A percentile compares a stretch with the other conserved stretches of the same genome.
Evolutionary conservation across 2,329 filamentous ascomycete species (phyloP).

Genomic region (Trichoderma koningiopsis): DNA sequence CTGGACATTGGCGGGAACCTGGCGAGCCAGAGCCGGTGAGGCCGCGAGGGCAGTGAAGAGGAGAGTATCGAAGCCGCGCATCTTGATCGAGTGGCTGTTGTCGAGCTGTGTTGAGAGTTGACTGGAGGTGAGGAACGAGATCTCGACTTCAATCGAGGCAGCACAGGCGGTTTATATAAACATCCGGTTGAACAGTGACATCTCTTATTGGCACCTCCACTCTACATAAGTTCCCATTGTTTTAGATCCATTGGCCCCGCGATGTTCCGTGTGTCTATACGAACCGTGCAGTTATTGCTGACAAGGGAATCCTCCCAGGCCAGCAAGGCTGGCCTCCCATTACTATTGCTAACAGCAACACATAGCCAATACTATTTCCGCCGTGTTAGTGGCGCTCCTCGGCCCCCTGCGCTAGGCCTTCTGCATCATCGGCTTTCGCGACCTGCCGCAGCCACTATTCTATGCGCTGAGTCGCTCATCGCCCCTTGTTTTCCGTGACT

Average conservation of each 20-base stretch:
- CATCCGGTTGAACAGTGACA: background rate
- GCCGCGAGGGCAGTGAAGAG: constrained; percentile 19
- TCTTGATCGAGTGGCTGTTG: constrained; percentile 5
- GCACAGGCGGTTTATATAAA: constrained; percentile 1
- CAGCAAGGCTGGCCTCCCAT: background rate
- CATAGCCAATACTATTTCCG: background rate
- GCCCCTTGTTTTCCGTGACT: background rate
- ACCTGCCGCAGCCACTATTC: background rate
- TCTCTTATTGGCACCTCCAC: background rate
- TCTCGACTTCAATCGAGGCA: background rate
- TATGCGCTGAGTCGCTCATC: background rate
- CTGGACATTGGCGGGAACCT: constrained; percentile 34
- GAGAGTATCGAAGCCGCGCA: constrained; percentile 16
- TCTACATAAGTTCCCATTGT: background rate
- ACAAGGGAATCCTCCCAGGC: background rate
- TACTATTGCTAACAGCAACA: background rate
- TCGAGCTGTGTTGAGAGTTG: background rate
- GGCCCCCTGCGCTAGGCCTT: constrained; percentile 11
- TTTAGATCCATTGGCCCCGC: constrained; percentile 3
- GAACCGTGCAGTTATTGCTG: background rate
- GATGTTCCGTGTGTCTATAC: constrained; percentile 1
- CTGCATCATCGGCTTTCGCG: background rate
- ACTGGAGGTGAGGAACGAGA: background rate
- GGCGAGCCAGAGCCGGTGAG: constrained; percentile 26
- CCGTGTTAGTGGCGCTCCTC: background rate